Conservation (phyloP, 2,329 filamentous ascomycete species). For the Colletotrichum abscissum region DNA sequence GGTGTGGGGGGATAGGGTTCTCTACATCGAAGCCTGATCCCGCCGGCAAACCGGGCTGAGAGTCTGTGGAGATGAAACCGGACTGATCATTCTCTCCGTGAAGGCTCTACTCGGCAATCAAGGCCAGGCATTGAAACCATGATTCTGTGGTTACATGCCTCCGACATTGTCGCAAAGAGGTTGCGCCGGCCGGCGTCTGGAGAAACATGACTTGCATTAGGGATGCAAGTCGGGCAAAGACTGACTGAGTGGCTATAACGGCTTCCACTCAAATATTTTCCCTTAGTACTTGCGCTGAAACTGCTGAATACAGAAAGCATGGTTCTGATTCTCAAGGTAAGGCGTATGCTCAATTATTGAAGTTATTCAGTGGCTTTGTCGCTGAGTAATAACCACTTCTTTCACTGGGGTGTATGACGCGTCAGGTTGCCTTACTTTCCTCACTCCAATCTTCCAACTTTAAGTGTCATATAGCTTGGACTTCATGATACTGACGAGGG, state of each 20-base stretch:
- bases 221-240: background rate
- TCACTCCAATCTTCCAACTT: background rate
- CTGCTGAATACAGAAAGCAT: background rate
- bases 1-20: background rate
- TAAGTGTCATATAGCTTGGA: background rate
- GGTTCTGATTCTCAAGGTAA: too few relatives aligned
- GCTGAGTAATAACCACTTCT: background rate
- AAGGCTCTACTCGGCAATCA: background rate
- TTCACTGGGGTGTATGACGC: background rate
- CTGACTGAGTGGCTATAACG: background rate
- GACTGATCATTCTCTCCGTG: background rate
- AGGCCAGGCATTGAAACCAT: background rate
- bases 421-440: background rate
- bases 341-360: background rate
- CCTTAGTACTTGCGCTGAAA: background rate
- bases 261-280: too few relatives aligned
- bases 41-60: background rate
- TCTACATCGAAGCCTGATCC: background rate
- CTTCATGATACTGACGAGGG: background rate
- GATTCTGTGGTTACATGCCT: background rate
- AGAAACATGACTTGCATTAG: background rate
- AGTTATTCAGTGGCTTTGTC: background rate
- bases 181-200: background rate
- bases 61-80: background rate
- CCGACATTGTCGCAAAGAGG: background rate